Conservation (phyloP, 2,329 filamentous ascomycete genomes). For the Samsoniella hepiali region DNA sequence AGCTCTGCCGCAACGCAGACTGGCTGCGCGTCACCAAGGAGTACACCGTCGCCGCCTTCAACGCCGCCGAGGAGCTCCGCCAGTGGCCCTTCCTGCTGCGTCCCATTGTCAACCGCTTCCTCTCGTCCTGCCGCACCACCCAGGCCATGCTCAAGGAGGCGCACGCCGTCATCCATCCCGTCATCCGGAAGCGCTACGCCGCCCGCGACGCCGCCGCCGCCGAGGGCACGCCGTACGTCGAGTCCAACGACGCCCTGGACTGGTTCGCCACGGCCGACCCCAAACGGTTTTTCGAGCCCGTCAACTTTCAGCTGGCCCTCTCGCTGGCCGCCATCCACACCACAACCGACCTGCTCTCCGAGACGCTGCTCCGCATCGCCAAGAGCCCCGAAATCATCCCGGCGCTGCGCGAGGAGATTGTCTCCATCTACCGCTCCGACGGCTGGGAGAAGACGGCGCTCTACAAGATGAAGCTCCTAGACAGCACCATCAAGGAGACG, state of each 20-base stretch:
- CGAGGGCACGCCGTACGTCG: constrained; percentile 39
- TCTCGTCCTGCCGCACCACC: constrained; percentile 36
- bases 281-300: constrained; percentile 18
- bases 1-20: constrained; percentile 39
- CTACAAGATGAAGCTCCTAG: constrained; percentile 43
- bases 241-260: constrained; percentile 45
- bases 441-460: constrained; percentile 45
- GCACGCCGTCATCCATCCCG: constrained; percentile 27
- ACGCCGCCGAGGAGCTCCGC: constrained; percentile 30
- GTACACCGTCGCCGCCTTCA: constrained; percentile 43
- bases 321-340: constrained; percentile 54
- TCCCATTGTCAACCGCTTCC: constrained; percentile 44
- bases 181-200: constrained; percentile 44
- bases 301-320: constrained; percentile 23
- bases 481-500: constrained; percentile 50
- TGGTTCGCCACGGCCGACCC: constrained; percentile 51
- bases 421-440: constrained; percentile 12
- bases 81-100: constrained; percentile 44
- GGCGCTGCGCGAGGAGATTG: constrained; percentile 41
- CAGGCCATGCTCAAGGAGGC: constrained; percentile 17
- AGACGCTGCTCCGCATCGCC: constrained; percentile 34
- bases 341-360: constrained; percentile 35
- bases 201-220: constrained; percentile 31
- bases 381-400: constrained; percentile 36
- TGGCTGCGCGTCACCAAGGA: constrained; percentile 44